phyloP scores from a whole-genome alignment of 257 asterid genomes.

The Euphrasia confusa region DNA sequence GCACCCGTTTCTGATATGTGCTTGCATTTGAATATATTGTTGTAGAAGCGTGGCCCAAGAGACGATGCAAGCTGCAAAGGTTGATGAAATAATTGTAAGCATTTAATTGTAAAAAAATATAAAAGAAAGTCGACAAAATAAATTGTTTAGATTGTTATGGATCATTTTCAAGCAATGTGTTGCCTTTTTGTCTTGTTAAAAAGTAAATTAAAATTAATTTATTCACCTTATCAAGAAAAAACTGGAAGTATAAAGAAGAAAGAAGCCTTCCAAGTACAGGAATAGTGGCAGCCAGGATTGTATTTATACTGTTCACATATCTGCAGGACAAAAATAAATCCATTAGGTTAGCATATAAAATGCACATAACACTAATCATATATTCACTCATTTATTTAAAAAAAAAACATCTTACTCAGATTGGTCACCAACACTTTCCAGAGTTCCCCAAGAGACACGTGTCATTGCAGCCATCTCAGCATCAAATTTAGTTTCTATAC shows the following conservation, averaged over 20 bases:
- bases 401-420: slow-evolving; percentile 64
- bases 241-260: slow-evolving; percentile 86
- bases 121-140: slow-evolving; percentile 1
- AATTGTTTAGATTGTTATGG: slow-evolving; percentile 16
- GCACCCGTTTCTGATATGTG: slow-evolving; percentile 98
- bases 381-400: slow-evolving; percentile 13
- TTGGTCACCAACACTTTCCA: slow-evolving; percentile 99
- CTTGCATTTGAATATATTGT: slow-evolving; percentile 94
- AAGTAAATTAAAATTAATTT: not conserved
- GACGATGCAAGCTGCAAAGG: slow-evolving; percentile 86
- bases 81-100: slow-evolving; percentile 19
- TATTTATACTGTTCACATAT: slow-evolving; percentile 86
- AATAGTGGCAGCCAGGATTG: slow-evolving; percentile 73
- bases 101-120: slow-evolving; percentile 10
- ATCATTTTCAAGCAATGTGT: slow-evolving; percentile 13
- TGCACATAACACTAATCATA: slow-evolving; percentile 13
- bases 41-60: slow-evolving; percentile 90
- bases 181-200: not conserved
- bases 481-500: slow-evolving; percentile 93
- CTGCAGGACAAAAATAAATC: slow-evolving; percentile 45
- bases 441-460: slow-evolving; percentile 96
- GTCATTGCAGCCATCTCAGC: slow-evolving; percentile 97
- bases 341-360: slow-evolving; percentile 25
- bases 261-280: slow-evolving; percentile 97
- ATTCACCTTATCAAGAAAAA: slow-evolving; percentile 83